These are phyloP conservation scores for Durusdinium trenchii DNA, from an alignment of 73 alveolate genomes.

Conservation along the genomic window DNA sequence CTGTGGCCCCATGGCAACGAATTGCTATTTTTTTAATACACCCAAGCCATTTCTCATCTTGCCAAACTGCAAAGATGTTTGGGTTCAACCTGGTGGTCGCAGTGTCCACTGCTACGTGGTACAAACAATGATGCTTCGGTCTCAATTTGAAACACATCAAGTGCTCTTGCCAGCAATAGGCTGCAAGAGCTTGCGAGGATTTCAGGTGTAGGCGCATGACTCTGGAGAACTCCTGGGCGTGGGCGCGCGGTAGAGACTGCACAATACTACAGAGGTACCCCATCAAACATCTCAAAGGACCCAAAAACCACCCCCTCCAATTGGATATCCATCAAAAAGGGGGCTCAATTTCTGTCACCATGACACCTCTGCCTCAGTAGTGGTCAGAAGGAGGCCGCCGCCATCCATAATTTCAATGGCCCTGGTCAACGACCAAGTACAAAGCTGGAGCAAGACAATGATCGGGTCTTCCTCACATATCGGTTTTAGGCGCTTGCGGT, in stretches of 20 bases:
- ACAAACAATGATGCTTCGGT: neutral
- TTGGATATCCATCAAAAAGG: neutral
- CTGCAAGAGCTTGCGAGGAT: neutral
- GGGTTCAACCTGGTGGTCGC: neutral
- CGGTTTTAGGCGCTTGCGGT: no score
- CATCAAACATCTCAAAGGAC: neutral
- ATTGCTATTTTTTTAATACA: neutral
- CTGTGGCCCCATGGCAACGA: neutral
- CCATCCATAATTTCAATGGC: neutral
- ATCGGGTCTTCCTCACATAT: neutral
- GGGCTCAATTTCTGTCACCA: neutral
- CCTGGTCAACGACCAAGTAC: neutral
- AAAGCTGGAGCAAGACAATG: neutral
- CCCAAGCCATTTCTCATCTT: neutral
- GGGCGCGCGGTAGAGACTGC: neutral
- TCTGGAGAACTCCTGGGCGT: constrained; percentile 1
- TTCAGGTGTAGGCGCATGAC: neutral
- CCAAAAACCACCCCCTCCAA: neutral
- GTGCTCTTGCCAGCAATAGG: neutral
- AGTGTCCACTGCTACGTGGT: neutral
- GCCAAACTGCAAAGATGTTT: neutral
- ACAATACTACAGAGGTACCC: neutral
- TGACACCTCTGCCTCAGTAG: neutral
- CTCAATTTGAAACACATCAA: neutral
- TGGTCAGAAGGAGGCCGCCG: neutral